phyloP scores from a whole-genome alignment of 2,329 filamentous ascomycete species.

The Daldinia eschscholtzii region DNA sequence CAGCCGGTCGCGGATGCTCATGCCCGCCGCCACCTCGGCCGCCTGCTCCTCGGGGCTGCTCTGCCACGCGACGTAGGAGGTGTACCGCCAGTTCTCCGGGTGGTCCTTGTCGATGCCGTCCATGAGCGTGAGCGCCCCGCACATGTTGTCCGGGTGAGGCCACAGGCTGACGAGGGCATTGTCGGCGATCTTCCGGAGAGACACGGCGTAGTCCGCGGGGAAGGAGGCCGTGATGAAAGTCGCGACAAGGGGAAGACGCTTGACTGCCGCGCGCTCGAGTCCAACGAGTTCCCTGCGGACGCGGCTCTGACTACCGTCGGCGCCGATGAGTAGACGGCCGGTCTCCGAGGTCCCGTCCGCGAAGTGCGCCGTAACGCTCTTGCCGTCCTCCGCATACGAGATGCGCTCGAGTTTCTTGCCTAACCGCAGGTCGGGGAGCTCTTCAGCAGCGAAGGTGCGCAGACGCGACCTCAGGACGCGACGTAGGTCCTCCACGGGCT shows the following conservation, averaged over 20 bases:
- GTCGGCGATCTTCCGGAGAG: constrained; percentile 55
- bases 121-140: constrained; percentile 61
- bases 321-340: constrained; percentile 52
- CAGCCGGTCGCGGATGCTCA: constrained; percentile 55
- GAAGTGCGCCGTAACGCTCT: constrained; percentile 50
- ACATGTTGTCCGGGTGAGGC: constrained; percentile 59
- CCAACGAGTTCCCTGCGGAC: constrained; percentile 52
- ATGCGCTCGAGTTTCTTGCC: constrained; percentile 56
- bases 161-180: constrained; percentile 60
- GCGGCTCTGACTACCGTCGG: constrained; percentile 52
- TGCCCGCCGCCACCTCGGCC: constrained; percentile 49
- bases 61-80: constrained; percentile 62
- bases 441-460: constrained; percentile 53
- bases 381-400: constrained; percentile 49
- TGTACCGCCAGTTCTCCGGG: constrained; percentile 59
- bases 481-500: constrained; percentile 38
- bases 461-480: constrained; percentile 53
- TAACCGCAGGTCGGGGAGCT: constrained; percentile 53
- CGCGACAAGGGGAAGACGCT: constrained; percentile 58
- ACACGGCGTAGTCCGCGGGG: constrained; percentile 58
- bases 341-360: constrained; percentile 49
- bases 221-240: constrained; percentile 60
- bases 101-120: constrained; percentile 54
- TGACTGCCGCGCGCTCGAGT: constrained; percentile 49
- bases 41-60: constrained; percentile 57